Conservation (phyloP, 2,329 filamentous ascomycete genomes). For the Fusarium agapanthi region DNA sequence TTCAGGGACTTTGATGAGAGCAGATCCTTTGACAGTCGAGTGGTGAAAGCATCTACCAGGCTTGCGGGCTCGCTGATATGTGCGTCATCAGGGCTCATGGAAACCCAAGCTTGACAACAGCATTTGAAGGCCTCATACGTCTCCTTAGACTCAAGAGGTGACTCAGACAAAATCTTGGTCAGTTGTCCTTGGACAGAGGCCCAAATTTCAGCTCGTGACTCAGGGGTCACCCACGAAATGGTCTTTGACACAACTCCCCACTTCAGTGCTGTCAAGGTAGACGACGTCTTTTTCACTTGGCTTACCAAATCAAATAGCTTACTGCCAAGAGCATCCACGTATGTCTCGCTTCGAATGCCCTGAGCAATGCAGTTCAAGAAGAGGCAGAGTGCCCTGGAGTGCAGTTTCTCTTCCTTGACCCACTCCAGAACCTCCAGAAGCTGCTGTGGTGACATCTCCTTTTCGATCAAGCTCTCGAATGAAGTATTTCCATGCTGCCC, state of each 20-base stretch:
- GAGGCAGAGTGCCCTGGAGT: constrained; percentile 49
- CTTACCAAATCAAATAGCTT: constrained; percentile 50
- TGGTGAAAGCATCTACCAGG: constrained; percentile 47
- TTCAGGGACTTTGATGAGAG: constrained; percentile 37
- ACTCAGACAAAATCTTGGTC: constrained; percentile 45
- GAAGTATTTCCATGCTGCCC: constrained; percentile 23
- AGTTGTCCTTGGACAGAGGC: constrained; percentile 44
- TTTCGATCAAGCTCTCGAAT: constrained; percentile 48
- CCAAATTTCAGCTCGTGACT: constrained; percentile 48
- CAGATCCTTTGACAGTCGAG: constrained; percentile 46
- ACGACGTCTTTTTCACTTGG: constrained; percentile 43
- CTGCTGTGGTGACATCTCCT: constrained; percentile 56
- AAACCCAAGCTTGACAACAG: constrained; percentile 50
- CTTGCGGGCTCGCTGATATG: constrained; percentile 43
- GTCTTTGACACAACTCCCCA: constrained; percentile 52
- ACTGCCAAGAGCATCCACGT: constrained; percentile 52
- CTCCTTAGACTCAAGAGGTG: constrained; percentile 46
- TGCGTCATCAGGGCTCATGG: constrained; percentile 49
- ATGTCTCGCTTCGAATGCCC: constrained; percentile 53
- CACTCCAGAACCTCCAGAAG: constrained; percentile 55
- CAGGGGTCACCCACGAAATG: constrained; percentile 46
- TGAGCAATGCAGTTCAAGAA: constrained; percentile 55
- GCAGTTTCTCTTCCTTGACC: constrained; percentile 47
- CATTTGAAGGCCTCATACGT: constrained; percentile 54
- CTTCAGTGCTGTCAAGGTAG: constrained; percentile 47